Conservation (phyloP, 257 asterid genomes). For the Gentiana straminea region DNA sequence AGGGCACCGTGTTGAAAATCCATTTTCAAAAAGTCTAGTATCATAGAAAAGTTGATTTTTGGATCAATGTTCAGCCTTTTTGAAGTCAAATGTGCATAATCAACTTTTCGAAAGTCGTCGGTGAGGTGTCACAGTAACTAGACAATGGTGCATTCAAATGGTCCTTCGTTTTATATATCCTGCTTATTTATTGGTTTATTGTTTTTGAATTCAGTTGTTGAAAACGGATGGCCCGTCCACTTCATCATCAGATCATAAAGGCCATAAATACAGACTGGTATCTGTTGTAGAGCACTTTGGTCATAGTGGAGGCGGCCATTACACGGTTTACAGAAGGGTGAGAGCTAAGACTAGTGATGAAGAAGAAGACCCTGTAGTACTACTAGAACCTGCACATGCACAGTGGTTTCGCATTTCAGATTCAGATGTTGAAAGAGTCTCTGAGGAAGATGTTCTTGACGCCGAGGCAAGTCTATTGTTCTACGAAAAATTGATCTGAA, state of each 20-base stretch:
- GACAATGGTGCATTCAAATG: no score
- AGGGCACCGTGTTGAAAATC: no score
- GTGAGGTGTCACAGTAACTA: no score
- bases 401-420: slow-evolving; percentile 90
- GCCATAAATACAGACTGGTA: slow-evolving; percentile 46
- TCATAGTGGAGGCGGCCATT: slow-evolving; percentile 67
- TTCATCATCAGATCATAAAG: slow-evolving; percentile 5
- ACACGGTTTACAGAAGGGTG: slow-evolving; percentile 72
- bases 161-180: not conserved
- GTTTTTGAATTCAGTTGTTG: slow-evolving; percentile 4
- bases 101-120: no score
- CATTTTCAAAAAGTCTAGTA: no score
- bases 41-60: no score
- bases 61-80: no score
- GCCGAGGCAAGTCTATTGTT: slow-evolving; percentile 82
- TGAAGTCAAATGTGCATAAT: no score
- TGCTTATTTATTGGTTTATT: not conserved
- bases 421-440: slow-evolving; percentile 47
- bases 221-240: slow-evolving; percentile 21
- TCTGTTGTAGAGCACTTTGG: slow-evolving; percentile 89
- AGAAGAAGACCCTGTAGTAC: slow-evolving; percentile 41
- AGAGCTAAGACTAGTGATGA: slow-evolving; percentile 33
- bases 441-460: slow-evolving; percentile 61
- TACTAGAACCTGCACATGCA: slow-evolving; percentile 38
- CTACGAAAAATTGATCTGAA: slow-evolving; percentile 45